phyloP scores from a whole-genome alignment of 2,329 filamentous ascomycete species.

The Gaeumannomyces tritici region DNA sequence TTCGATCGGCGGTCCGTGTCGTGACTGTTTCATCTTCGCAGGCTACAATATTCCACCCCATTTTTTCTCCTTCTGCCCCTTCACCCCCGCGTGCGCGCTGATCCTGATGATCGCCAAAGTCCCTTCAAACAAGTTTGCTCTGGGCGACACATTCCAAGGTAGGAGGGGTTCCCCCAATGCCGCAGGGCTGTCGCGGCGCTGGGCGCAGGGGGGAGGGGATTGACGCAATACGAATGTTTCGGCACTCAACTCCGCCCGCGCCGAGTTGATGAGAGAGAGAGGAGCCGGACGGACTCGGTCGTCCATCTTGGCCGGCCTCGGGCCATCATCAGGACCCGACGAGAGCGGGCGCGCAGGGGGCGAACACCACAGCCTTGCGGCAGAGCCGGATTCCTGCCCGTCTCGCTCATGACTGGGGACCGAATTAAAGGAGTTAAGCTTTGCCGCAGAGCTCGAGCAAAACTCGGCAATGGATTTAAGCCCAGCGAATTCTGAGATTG shows the following conservation, averaged over 20 bases:
- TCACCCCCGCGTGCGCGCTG: neutral
- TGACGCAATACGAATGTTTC: neutral
- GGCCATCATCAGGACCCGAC: neutral
- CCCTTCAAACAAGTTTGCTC: neutral
- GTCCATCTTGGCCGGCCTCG: neutral
- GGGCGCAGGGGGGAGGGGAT: neutral
- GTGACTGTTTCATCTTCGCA: neutral
- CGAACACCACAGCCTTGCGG: neutral
- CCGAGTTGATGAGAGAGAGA: neutral
- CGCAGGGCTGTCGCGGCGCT: neutral
- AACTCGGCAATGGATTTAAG: neutral
- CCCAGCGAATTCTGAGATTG: neutral
- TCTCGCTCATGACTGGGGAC: neutral
- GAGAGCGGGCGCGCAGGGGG: no score
- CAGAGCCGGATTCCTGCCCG: no score
- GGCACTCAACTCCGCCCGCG: neutral
- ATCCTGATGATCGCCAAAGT: neutral
- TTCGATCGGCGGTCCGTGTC: neutral
- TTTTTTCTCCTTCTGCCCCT: neutral
- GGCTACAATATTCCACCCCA: neutral
- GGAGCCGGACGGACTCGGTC: neutral
- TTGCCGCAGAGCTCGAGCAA: neutral
- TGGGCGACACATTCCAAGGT: neutral
- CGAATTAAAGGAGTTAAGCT: neutral
- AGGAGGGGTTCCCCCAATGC: neutral